Evolutionary conservation across 306 rosid genomes (phyloP), one percentile per base, ranked within the genome.

Genomic region (Dryas drummondii): DNA sequence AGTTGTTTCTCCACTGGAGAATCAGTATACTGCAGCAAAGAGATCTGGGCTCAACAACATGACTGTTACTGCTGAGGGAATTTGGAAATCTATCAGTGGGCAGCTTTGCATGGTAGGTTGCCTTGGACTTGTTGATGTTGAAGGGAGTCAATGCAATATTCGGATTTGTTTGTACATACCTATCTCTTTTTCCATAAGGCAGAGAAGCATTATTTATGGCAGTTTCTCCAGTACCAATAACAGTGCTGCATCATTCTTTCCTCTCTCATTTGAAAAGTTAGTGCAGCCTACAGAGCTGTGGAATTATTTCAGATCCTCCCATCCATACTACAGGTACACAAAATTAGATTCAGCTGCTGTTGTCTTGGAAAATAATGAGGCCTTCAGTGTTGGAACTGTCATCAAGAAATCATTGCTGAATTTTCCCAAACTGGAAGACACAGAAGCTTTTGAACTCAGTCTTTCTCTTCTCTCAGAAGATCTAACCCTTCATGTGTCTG

Each of bases 51-150:
- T 87, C 4, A 82, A 85, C 80, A 91, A 88, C 82, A 80, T 86
- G 85, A 90, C 97, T 60, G 86, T 91, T 80, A 87, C 87, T 15
- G 84, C 91, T 4, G 98, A 94, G 81, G 98, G 98, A 67, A 71
- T 88, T n/a, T 94, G 97, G 98, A 94, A 88, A 66, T 78, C 97
- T 64, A 81, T 96, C 32, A 90, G 87, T n/a, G 92, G 97, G 52
- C 96, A 91, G 80, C 98, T 94, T 71, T 94, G 97, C 87, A 94
- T 94, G 98, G 84, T 86, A 78, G 97, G 97, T 68, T 94, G 98
- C 85, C 80, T 77, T 68, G 96, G 96, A 71, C 72, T 77, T 54
- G 73, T 81, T 66, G 84, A 85, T 73, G 84, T 77, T 22, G 86
- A 86, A 76, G 83, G 82, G 76, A 76, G 80, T 59, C 72, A 8